Percentiles rank a stretch among this genome's conserved stretches.
phyloP scores from a whole-genome alignment of 2,329 filamentous ascomycete genomes.

The Fusarium nisikadoi region DNA sequence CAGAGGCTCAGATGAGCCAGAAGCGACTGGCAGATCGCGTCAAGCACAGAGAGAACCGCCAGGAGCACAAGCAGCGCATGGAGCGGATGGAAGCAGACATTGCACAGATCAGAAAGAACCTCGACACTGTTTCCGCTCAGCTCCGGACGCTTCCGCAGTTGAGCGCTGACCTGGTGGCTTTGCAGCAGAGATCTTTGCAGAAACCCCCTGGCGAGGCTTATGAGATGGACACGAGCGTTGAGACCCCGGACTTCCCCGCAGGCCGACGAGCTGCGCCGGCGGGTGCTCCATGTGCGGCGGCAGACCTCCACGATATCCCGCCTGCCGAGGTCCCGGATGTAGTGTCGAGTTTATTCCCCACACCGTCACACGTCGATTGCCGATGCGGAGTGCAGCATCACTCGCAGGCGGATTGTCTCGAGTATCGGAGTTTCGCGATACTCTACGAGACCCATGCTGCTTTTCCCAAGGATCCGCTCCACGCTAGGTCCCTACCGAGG shows the following conservation, averaged over 20 bases:
- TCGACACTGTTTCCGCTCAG: conserved; percentile 34
- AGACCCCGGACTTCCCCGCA: conserved; percentile 18
- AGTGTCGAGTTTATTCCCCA: conserved; percentile 22
- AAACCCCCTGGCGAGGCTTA: conserved; percentile 16
- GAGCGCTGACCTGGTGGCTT: conserved; percentile 19
- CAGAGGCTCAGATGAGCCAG: conserved; percentile 42
- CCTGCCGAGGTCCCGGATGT: conserved; percentile 6
- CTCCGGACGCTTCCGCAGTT: conserved; percentile 23
- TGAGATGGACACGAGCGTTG: conserved; percentile 2
- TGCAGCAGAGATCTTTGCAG: conserved; percentile 26
- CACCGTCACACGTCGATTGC: conserved; percentile 36
- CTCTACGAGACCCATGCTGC: conserved; percentile 42
- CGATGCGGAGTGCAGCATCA: conserved; percentile 43
- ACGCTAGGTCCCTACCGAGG: conserved; percentile 35
- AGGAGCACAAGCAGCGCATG: conserved; percentile 41
- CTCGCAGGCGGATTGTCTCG: conserved; percentile 37
- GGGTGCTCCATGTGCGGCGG: conserved; percentile 2
- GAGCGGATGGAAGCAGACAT: conserved; percentile 44
- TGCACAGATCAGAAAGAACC: conserved; percentile 34
- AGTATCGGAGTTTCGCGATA: conserved; percentile 41
- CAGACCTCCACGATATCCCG: conserved; percentile 10
- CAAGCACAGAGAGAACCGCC: conserved; percentile 43
- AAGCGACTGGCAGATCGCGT: conserved; percentile 41
- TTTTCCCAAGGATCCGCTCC: conserved; percentile 32
- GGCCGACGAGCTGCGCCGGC: not conserved